Evolutionary conservation across 495 filamentous ascomycete genomes (phyloP), one percentile per base, ranked within the genome.

Genomic region (Hypomontagnella submonticulosa): DNA sequence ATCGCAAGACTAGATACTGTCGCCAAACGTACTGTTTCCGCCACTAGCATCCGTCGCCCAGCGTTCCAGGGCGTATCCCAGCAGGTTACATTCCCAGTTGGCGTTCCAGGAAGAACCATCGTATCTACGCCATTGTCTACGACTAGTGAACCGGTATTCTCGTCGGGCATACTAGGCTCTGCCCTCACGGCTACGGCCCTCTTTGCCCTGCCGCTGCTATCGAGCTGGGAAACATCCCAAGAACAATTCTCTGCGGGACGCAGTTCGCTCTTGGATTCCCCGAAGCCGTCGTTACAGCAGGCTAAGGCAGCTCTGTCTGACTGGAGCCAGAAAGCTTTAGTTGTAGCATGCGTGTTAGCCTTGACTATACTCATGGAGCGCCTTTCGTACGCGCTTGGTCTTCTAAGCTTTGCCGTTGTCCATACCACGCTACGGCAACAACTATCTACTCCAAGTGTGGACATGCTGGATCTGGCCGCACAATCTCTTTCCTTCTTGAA

Each of bases 401-500:
- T 15, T 32, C 18, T 48, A 18, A 33, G 16, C 10, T 12, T 55
- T 34, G 38, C 34, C 32, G 40, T 23, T 8, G 34, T 23, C 20
- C 27, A 16, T 19, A 47, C 15, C n/a, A 30, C 37, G 49, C 30
- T 42, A 12, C 13, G 33, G 16, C 34, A 54, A 16, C 34, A 54
- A 37, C 41, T 37, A 33, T 12, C 6, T 1, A 46, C 10, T 30
- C 10, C 43, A 23, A 3, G 32, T 41, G 36, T 38, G 20, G 42
- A 19, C 38, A 53, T 52, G 58, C 42, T 48, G 23, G 40, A 49
- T 41, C 34, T 49, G 13, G 18, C 40, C 41, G 42, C 53, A 42
- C 48, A 51, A 13, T 42, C 27, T 54, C 65, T 55, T 63, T 55
- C 54, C 37, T 44, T 40, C 20, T 8, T n/a, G 2, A 38, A 18